phyloP scores from a whole-genome alignment of 768 basidiomycete species.

The Mycena indigotica region DNA sequence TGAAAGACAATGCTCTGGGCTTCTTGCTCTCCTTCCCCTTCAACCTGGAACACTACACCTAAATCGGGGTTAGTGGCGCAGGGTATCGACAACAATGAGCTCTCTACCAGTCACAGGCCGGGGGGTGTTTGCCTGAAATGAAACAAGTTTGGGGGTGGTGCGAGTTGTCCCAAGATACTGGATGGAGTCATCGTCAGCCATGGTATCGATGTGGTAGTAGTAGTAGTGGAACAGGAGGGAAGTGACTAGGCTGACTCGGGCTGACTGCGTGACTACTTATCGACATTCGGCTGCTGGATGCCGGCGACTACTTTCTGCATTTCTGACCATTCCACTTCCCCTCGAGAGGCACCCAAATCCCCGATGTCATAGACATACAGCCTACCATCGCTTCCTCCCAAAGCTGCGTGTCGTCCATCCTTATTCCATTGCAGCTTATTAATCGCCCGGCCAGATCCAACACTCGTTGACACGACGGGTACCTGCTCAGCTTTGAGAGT shows the following conservation, averaged over 20 bases:
- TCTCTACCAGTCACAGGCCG: slow-evolving; percentile 48
- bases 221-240: slow-evolving; percentile 1
- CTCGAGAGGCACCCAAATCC: slow-evolving; percentile 79
- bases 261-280: background rate
- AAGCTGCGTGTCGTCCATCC: slow-evolving; percentile 84
- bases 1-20: slow-evolving; percentile 53
- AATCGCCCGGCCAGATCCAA: slow-evolving; percentile 79
- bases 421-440: slow-evolving; percentile 98
- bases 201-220: background rate
- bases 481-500: slow-evolving; percentile 55
- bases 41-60: slow-evolving; percentile 66
- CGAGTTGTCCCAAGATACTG: slow-evolving; percentile 55
- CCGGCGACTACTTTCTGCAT: slow-evolving; percentile 84
- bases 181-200: slow-evolving; percentile 55
- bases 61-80: slow-evolving; percentile 20
- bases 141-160: slow-evolving; percentile 27
- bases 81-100: slow-evolving; percentile 22
- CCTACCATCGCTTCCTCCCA: slow-evolving; percentile 91
- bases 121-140: slow-evolving; percentile 32
- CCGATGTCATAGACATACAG: slow-evolving; percentile 95
- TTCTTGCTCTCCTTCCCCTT: slow-evolving; percentile 49
- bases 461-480: slow-evolving; percentile 83
- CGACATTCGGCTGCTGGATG: slow-evolving; percentile 44
- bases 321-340: slow-evolving; percentile 90
- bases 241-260: background rate